Conservation (phyloP, 2,329 filamentous ascomycete species). For the Microdochium trichocladiopsis region DNA sequence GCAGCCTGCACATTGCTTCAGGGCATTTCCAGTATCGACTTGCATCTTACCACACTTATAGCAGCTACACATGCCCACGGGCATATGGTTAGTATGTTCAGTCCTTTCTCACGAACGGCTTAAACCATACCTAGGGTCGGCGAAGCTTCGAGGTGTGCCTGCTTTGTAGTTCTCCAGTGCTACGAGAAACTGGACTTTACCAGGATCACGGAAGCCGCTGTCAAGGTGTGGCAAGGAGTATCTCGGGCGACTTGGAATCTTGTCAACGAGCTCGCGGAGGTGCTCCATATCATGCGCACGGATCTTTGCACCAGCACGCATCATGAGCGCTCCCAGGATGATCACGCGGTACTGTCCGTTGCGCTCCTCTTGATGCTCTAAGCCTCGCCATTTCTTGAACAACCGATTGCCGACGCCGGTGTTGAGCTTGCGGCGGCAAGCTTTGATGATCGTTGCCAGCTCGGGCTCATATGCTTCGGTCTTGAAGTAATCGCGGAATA, state of each 20-base stretch:
- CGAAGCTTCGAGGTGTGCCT: background rate
- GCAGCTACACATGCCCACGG: background rate
- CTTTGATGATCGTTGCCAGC: background rate
- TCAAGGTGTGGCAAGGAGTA: background rate
- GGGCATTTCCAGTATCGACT: background rate
- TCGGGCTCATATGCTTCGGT: background rate
- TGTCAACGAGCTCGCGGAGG: background rate
- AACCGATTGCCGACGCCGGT: constrained; percentile 3
- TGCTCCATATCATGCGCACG: background rate
- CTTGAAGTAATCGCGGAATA: background rate
- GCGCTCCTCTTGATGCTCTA: background rate
- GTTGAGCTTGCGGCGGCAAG: constrained; percentile 1
- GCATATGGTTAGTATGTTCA: background rate
- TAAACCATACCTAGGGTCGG: background rate
- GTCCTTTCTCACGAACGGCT: background rate
- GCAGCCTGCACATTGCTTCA: background rate
- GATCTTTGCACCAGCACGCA: background rate
- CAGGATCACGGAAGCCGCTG: background rate
- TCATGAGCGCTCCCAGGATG: background rate
- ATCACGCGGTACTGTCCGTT: background rate
- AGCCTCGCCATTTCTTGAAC: constrained; percentile 2
- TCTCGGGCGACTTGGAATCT: background rate
- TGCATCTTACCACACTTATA: background rate
- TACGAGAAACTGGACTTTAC: background rate
- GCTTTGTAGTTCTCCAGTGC: background rate